Evolutionary conservation across 2,329 filamentous ascomycete genomes (phyloP), one percentile per base, ranked within the genome.

Genomic region (Colletotrichum echinochloae): DNA sequence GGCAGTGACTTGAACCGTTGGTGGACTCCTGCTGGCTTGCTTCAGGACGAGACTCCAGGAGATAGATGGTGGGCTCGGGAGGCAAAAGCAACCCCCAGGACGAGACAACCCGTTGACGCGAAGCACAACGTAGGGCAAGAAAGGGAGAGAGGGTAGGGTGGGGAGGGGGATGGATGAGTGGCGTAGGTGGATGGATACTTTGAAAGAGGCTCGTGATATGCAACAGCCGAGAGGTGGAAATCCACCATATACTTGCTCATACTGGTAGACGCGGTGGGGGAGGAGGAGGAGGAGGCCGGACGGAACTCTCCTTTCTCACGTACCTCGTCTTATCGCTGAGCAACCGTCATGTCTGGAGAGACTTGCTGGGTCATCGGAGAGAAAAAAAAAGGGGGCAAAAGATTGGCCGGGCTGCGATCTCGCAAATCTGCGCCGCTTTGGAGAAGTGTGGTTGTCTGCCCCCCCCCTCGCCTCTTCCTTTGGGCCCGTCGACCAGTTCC

Each of bases 341-440:
- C 49, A 20, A 20, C 41, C 35, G 63, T 61, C 66, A 57, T 28
- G 57, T 66, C 41, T 63, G 39, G 23, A 39, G 20, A 28, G 46
- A 41, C 33, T 51, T 56, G n/a, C 35, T 61, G 51, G 55, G 56
- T 33, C 66, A 56, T 16, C 56, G 16, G 39, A 41, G 39, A 41
- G 39, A 20, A 41, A 48, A 35, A 12, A 7, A 35, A 55, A 69
- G 60, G 65, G 56, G 60, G n/a, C n/a, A n/a, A n/a, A n/a, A n/a
- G 62, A 66, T 41, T 61, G 66, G 62, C 66, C 66, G 51, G 49
- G 49, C 44, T 44, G 49, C 62, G 49, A 65, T 70, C 66, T 70
- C 66, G 66, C 66, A 66, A 70, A 70, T 66, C 66, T 70, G 49
- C 66, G 62, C 60, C 62, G 48, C n/a, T 30, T 30, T 39, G 8